Evolutionary conservation across 106 monocot genomes (phyloP).

Genomic region (Dactylorhiza incarnata): DNA sequence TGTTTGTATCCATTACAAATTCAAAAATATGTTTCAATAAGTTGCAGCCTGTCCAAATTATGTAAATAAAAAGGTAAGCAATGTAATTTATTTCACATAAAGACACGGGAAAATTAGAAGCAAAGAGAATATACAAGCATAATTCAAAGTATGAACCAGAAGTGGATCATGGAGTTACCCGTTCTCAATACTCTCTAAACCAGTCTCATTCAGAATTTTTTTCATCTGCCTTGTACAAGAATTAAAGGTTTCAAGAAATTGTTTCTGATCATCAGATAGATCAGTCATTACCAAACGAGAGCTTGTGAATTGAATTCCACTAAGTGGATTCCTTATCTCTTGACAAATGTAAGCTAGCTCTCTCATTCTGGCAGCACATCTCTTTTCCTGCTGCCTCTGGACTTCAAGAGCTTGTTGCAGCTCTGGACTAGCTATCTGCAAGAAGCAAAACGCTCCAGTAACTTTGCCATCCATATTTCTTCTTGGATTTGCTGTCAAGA

Average conservation of each 20-base stretch:
- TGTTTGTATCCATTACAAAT: not conserved
- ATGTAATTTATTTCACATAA: not conserved
- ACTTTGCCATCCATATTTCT: slow-evolving; percentile 55
- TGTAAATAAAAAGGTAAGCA: not conserved
- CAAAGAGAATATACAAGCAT: not conserved
- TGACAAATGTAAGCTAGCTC: slow-evolving; percentile 87
- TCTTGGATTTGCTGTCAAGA: slow-evolving; percentile 80
- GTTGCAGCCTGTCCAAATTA: not conserved
- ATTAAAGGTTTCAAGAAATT: slow-evolving; percentile 75
- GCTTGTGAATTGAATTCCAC: slow-evolving; percentile 77
- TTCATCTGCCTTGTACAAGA: slow-evolving; percentile 87
- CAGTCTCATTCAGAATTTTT: slow-evolving; percentile 61
- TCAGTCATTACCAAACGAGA: slow-evolving; percentile 72
- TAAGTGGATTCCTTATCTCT: slow-evolving; percentile 84
- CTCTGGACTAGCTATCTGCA: slow-evolving; percentile 89
- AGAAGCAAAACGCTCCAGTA: slow-evolving; percentile 87
- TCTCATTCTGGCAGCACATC: slow-evolving; percentile 77
- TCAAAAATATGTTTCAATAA: not conserved
- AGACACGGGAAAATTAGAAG: not conserved
- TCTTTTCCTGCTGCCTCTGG: slow-evolving; percentile 84
- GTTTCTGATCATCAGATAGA: slow-evolving; percentile 83
- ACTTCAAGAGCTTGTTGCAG: slow-evolving; percentile 81
- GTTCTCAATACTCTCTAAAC: slow-evolving; percentile 66
- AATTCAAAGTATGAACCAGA: not conserved
- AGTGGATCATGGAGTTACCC: slow-evolving; percentile 40